Base-by-base conservation (phyloP, 805 yeast genomes). In the Candida michaelii region DNA sequence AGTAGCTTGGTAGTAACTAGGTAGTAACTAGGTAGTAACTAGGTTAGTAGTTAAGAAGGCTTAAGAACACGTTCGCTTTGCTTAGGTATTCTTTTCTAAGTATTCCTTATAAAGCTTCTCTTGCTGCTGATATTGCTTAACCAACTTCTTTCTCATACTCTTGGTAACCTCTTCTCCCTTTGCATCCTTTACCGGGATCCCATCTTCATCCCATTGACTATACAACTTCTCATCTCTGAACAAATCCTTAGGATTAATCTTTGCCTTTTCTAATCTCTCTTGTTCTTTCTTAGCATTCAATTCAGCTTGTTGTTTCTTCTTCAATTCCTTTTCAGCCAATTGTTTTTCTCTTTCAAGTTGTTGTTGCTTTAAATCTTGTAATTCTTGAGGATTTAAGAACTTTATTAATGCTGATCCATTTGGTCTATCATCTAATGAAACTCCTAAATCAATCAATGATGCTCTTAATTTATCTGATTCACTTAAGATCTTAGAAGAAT, bases 341-440 rank as follows among this genome's bases (percentile, higher is more conserved):
- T 74, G 71, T 44, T 78, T 82, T 44, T 74, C 78, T 52, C 79
- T 83, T 48, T 77, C 83, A 35, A 73, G 76, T 48, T 85, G 85
- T 55, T 78, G 83, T 25, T 58, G 52, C 11, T 85, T 54, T 32
- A 87, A 70, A 45, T 84, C 91, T 29, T 69, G 72, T 59, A 78
- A 80, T 59, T 91, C 98, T 24, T 71, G 74, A 6, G 69, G 77
- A 40, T 77, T 81, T 49, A 93, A 70, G 53, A 91, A 85, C 63
- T 93, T 93, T 34, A 93, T 76, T 46, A 93, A 74, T 0, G 97
- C 90, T n/a, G 82, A 75, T 2, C 83, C 89, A 46, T 76, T 84
- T 5, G 81, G 73, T 55, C 97, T 80, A 64, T 93, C 99, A 60
- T 91, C 98, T 42, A 93, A 70, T 1, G 95, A 80, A 31, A 93